Evolutionary conservation across 75 land plant species (phyloP).

Genomic region (Pinus taeda): DNA sequence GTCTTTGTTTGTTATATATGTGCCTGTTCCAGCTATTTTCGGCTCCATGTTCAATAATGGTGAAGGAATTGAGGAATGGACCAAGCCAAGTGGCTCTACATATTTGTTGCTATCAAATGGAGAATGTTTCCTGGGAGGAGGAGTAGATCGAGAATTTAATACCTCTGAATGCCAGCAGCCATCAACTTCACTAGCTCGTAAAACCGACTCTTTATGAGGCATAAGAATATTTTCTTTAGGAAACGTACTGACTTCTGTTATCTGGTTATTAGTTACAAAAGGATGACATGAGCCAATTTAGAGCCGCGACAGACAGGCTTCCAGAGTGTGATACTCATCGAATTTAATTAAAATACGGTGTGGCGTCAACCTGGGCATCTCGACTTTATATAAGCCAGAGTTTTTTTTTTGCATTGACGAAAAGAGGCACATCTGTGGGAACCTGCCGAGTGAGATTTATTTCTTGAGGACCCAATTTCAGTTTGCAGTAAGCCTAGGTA

Average conservation of each 20-base stretch:
- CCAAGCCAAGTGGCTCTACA: background rate
- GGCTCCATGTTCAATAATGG: background rate
- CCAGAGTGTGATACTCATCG: too few species aligned
- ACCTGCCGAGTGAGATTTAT: too few species aligned
- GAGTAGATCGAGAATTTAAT: background rate
- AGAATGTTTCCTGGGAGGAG: background rate
- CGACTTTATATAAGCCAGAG: too few species aligned
- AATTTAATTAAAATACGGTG: too few species aligned
- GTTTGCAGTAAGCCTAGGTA: too few species aligned
- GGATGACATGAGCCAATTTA: too few species aligned
- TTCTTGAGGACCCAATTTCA: too few species aligned
- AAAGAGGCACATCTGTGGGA: too few species aligned
- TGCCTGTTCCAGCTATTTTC: background rate
- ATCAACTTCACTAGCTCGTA: background rate
- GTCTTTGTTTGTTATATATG: background rate
- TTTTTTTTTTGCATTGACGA: too few species aligned
- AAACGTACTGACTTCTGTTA: background rate
- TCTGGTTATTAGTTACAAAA: background rate
- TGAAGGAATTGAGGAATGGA: background rate
- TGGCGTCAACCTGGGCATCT: too few species aligned
- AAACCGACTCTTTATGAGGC: background rate
- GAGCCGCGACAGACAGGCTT: too few species aligned
- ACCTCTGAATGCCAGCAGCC: background rate
- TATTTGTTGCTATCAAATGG: background rate
- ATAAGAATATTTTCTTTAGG: background rate